These are phyloP conservation scores for Sporothrix schenckii DNA, from an alignment of 2,329 filamentous ascomycete genomes.

Conservation along the genomic window DNA sequence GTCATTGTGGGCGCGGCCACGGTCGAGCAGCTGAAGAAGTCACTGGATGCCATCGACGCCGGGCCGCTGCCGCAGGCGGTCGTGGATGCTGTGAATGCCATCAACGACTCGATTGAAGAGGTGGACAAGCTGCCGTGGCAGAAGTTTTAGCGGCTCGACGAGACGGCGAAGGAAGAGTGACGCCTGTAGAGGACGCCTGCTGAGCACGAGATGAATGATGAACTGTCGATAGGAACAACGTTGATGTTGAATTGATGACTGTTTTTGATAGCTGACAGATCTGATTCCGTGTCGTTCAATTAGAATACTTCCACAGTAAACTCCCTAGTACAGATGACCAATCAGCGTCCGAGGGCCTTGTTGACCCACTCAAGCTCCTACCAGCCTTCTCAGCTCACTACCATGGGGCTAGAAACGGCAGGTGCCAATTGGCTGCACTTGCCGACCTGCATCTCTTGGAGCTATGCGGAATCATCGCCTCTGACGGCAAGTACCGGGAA, in stretches of 20 bases:
- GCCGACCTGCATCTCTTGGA: slow-evolving; percentile 1
- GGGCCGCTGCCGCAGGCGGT: slow-evolving; percentile 47
- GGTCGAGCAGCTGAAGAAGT: slow-evolving; percentile 43
- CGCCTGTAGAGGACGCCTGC: not conserved
- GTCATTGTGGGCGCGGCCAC: slow-evolving; percentile 45
- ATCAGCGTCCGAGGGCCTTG: not conserved
- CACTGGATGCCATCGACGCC: slow-evolving; percentile 44
- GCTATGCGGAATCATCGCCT: too few species aligned
- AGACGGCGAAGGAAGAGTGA: not conserved
- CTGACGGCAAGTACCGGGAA: not conserved
- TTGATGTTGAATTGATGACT: slow-evolving; percentile 18
- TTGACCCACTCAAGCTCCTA: slow-evolving; percentile 1
- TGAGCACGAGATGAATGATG: not conserved
- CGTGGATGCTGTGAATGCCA: slow-evolving; percentile 32
- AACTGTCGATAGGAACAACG: not conserved
- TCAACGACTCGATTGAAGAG: slow-evolving; percentile 11
- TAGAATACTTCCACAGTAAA: too few species aligned
- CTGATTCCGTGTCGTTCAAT: not conserved
- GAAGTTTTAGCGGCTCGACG: not conserved
- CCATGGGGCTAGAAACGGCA: slow-evolving; percentile 17
- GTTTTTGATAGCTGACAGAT: not conserved
- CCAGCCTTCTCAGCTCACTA: not conserved
- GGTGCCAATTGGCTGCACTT: slow-evolving; percentile 25
- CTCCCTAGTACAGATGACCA: not conserved
- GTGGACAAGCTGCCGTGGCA: slow-evolving; percentile 24